Evolutionary conservation across 2,329 filamentous ascomycete genomes (phyloP).

Genomic region (Colletotrichum paranaense): DNA sequence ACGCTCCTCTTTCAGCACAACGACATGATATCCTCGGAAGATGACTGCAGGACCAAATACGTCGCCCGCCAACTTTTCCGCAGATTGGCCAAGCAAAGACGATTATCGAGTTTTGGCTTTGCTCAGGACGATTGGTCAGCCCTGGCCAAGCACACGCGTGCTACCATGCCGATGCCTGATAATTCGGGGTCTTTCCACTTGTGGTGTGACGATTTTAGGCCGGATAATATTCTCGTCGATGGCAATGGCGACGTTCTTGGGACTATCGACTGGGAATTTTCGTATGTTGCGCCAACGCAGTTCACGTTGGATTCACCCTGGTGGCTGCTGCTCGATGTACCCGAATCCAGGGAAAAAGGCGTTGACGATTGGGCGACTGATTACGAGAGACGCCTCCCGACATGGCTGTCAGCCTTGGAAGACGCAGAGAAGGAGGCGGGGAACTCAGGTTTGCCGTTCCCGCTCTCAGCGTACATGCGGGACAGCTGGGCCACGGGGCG

Average conservation of each 20-base stretch:
- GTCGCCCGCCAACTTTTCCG: slow-evolving; percentile 40
- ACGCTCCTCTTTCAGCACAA: slow-evolving; percentile 51
- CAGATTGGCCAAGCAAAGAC: neutral
- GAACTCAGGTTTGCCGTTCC: fast-evolving
- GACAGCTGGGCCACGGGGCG: slow-evolving; percentile 48
- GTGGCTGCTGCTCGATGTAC: slow-evolving; percentile 49
- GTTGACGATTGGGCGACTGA: slow-evolving; percentile 42
- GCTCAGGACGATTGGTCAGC: slow-evolving; percentile 16
- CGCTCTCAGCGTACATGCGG: slow-evolving; percentile 48
- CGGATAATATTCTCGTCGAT: slow-evolving; percentile 46
- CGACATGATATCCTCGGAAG: slow-evolving; percentile 43
- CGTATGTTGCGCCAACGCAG: slow-evolving; percentile 6
- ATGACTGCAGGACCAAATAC: slow-evolving; percentile 48
- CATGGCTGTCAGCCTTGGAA: slow-evolving; percentile 47
- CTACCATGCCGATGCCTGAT: neutral
- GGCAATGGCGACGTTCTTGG: slow-evolving; percentile 41
- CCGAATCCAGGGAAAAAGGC: slow-evolving; percentile 46
- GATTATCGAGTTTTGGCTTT: slow-evolving; percentile 14
- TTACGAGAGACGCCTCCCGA: too few species aligned
- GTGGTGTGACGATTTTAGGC: slow-evolving; percentile 47
- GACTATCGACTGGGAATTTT: slow-evolving; percentile 38
- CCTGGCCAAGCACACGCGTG: neutral
- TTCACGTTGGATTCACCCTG: slow-evolving; percentile 50
- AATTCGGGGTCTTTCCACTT: slow-evolving; percentile 38
- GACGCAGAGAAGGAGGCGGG: slow-evolving; percentile 40